Evolutionary conservation across 331 rosid species (phyloP), one percentile per base, ranked within the genome.

Genomic region (Ulmus americana): DNA sequence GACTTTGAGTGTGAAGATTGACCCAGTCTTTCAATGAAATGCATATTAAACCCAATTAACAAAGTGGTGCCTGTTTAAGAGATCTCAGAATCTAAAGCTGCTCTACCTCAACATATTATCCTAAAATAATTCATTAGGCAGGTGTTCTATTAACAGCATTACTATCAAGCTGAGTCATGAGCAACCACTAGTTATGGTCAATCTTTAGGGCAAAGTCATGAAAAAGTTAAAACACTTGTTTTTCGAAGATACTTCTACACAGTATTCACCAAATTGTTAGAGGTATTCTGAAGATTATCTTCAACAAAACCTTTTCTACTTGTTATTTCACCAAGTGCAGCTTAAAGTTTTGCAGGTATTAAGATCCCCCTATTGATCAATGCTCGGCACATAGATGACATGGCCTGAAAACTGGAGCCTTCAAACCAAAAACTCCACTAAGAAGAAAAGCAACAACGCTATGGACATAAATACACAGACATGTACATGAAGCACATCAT

Each of bases 401-500:
- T 28, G 35, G 35, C 2, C 35, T 65, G 15, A 51, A 72, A 55
- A 18, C 13, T 42, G 35, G 40, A 72, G 18, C 58, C 15, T 62
- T 59, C 39, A 22, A 39, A 10, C 41, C 43, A 59, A 10, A 10
- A 14, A 42, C 18, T 1, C 9, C 18, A 48, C 10, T 48, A 64
- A 35, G 18, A 53, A 7, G 16, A 58, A 45, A 62, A 55, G 35
- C 35, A 28, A 10, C 28, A 46, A 11, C 41, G 28, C 20, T 42
- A 52, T 1, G 14, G 1, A 40, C 14, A 60, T 28, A 18, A 9
- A 13, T 12, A 40, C 38, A 44, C 4, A 57, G 20, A 49, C 16
- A 54, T 54, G 39, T 55, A 54, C 53, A 56, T 48, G 38, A 68
- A 62, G 59, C 41, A 59, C 16, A 44, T 22, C 15, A 58, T 10